These are phyloP conservation scores for Phytopythium sindhum DNA, from an alignment of 352 stramenopile genomes.

Conservation along the genomic window DNA sequence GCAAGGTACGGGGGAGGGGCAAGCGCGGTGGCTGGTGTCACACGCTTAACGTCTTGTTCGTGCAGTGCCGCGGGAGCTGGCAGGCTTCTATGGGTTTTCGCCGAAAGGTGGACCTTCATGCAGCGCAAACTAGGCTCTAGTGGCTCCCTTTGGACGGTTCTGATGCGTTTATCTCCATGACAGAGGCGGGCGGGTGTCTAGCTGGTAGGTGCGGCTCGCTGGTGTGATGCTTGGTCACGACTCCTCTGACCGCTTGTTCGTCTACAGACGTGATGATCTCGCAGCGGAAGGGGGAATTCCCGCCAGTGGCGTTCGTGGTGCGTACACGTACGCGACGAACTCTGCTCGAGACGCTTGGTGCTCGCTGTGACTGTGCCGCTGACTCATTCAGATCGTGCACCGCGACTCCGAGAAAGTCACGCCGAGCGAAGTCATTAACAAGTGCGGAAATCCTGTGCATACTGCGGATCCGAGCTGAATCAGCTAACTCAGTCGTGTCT, in stretches of 20 bases:
- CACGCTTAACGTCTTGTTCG: neutral
- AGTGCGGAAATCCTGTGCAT: slow-evolving; percentile 27
- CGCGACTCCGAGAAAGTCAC: slow-evolving; percentile 32
- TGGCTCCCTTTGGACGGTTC: no score
- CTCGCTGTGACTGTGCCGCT: no score
- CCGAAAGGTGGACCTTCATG: slow-evolving; percentile 27
- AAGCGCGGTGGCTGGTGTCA: no score
- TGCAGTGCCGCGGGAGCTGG: slow-evolving; percentile 51
- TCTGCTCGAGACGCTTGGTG: no score
- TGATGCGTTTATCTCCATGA: neutral
- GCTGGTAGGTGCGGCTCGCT: slow-evolving; percentile 25
- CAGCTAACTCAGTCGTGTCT: no score
- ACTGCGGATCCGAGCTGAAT: no score
- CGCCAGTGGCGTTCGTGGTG: slow-evolving; percentile 51
- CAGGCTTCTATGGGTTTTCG: slow-evolving; percentile 48
- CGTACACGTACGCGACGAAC: no score
- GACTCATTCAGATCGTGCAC: slow-evolving; percentile 29
- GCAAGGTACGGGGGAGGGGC: slow-evolving; percentile 44
- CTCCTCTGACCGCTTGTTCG: neutral
- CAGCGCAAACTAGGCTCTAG: neutral
- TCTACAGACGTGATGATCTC: slow-evolving; percentile 74
- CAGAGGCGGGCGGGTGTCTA: slow-evolving; percentile 50
- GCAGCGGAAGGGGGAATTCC: slow-evolving; percentile 62
- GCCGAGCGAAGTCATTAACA: slow-evolving; percentile 38
- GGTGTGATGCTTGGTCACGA: neutral